Evolutionary conservation across 2,329 filamentous ascomycete genomes (phyloP), one percentile per base, ranked within the genome.

Genomic region (Monilinia aucupariae): DNA sequence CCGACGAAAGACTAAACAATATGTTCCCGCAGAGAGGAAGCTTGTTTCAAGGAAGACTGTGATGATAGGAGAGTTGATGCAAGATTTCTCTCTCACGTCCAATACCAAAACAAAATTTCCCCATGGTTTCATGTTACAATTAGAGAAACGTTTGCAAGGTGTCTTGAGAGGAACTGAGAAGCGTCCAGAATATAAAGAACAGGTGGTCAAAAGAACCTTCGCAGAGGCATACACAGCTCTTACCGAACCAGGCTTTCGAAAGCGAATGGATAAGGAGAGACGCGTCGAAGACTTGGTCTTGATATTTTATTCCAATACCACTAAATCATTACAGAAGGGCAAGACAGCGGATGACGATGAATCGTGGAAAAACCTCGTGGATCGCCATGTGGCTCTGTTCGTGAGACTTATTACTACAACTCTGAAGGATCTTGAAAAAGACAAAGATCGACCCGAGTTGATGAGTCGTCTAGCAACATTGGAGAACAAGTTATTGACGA

Each of bases 301-400:
- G 69, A 97, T 97, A 67, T 97, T 99, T 80, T 97, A 96, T 77
- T 96, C 92, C 1, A 89, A 91, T 67, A 92, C 94, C 8, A 96
- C 91, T 52, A 96, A 96, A 75, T 92, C 96, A 66, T 83, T 96
- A 71, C 86, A 89, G 75, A 90, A 91, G 74, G 84, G 88, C 60
- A 90, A 90, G 75, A 76, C 84, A 0, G 81, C 86, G 0, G 89
- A 89, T 53, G 93, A 97, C 75, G 91, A 97, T 75, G 91, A 96
- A 74, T 84, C 85, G 60, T 97, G 91, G 90, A 96, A 94, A 77
- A 80, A 89, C 64, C 85, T 97, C 77, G 92, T 96, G 22, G 94
- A 99, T 75, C 86, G 93, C 61, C 94, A 99, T 75, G 87, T 97
- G 63, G 94, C 94, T 56, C 83, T 99, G 65, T 99, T 99, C 74